Percentiles rank a stretch among this genome's conserved stretches.
phyloP scores from a whole-genome alignment of 345 rosid genomes.

The Eucalyptus shirleyi region DNA sequence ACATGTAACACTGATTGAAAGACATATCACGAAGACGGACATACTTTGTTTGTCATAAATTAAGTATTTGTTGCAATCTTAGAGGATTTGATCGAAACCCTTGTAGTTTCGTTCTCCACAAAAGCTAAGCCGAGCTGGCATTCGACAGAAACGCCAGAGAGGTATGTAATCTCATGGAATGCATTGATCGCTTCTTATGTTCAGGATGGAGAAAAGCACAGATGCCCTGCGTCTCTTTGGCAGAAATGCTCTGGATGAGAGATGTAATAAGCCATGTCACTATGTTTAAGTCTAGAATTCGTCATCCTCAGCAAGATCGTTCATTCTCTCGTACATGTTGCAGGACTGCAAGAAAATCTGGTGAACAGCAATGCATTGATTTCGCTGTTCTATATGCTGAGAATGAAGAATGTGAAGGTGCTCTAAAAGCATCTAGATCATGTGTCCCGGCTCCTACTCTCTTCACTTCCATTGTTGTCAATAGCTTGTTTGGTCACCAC shows the following conservation, averaged over 20 bases:
- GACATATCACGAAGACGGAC: too few species aligned
- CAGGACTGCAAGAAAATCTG: conserved; percentile 36
- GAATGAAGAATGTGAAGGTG: conserved; percentile 32
- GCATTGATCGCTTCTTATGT: conserved; percentile 56
- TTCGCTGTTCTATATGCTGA: conserved; percentile 31
- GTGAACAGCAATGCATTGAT: conserved; percentile 63
- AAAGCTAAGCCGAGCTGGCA: conserved; percentile 21
- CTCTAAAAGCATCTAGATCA: conserved; percentile 27
- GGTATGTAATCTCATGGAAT: conserved; percentile 82
- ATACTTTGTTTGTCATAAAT: too few species aligned
- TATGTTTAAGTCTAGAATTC: conserved; percentile 41
- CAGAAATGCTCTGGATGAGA: conserved; percentile 22
- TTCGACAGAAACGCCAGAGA: conserved; percentile 46
- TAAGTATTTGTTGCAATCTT: too few species aligned
- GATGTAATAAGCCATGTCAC: conserved; percentile 41
- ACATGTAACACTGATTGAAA: too few species aligned
- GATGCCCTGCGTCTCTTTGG: conserved; percentile 39
- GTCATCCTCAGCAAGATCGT: conserved; percentile 35
- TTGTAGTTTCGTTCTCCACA: too few species aligned
- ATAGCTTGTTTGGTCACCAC: too few species aligned
- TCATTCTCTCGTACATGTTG: conserved; percentile 49
- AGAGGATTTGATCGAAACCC: too few species aligned
- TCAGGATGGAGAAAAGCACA: conserved; percentile 35
- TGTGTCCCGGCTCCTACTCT: too few species aligned
- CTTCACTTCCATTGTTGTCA: too few species aligned